Conservation (phyloP, 2,329 filamentous ascomycete species). For the Aspergillus ustus region DNA sequence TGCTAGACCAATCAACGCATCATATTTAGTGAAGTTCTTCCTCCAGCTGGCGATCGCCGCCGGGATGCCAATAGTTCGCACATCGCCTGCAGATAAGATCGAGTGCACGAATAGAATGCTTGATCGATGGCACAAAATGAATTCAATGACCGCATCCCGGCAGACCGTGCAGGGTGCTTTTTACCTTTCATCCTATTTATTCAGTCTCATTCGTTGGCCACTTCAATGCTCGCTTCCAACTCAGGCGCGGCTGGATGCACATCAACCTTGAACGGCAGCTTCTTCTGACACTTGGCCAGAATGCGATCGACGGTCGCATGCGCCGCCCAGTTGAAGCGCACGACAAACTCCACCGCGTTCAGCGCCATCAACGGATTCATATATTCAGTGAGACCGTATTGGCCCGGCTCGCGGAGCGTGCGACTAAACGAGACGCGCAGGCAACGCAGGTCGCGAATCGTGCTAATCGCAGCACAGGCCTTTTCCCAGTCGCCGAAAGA, state of each 20-base stretch:
- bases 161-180: neutral
- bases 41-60: slow-evolving; percentile 3
- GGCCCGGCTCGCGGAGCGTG: neutral
- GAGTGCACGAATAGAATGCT: neutral
- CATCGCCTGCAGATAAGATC: neutral
- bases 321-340: neutral
- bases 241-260: neutral
- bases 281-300: neutral
- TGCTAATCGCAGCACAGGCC: neutral
- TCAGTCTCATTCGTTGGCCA: neutral
- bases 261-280: neutral
- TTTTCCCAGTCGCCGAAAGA: neutral
- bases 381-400: neutral
- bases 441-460: neutral
- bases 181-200: neutral
- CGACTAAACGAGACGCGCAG: neutral
- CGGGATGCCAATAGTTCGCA: neutral
- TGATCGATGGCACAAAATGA: neutral
- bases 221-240: too few species aligned
- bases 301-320: neutral
- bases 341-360: neutral
- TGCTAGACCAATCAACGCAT: neutral
- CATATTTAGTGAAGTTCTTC: neutral
- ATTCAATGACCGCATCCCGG: neutral
- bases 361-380: neutral